These are phyloP conservation scores for Pichia thaimueangensis DNA, from an alignment of 805 yeast species.

Conservation along the genomic window DNA sequence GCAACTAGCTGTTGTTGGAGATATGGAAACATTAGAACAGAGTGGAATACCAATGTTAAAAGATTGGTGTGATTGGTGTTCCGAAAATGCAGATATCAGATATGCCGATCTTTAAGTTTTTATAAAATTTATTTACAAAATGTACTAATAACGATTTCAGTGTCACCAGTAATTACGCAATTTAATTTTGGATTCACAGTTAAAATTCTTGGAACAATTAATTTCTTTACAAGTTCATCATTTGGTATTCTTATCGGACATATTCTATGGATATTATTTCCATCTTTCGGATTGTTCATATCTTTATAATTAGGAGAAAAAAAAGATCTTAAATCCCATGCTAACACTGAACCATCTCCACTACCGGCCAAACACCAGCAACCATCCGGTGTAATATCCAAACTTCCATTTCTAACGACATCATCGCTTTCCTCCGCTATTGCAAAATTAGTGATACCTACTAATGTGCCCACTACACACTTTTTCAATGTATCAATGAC, in stretches of 20 bases:
- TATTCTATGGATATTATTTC: neutral
- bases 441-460: constrained; percentile 40
- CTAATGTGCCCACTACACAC: constrained; percentile 27
- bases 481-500: constrained; percentile 31
- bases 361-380: constrained; percentile 54
- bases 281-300: neutral
- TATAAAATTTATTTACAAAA: neutral
- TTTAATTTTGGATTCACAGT: constrained; percentile 57
- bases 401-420: constrained; percentile 48
- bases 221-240: neutral
- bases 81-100: constrained; percentile 56
- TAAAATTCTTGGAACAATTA: constrained; percentile 40
- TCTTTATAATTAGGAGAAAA: too few species aligned
- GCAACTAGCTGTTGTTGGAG: constrained; percentile 82
- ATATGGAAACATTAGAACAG: constrained; percentile 59
- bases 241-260: constrained; percentile 8
- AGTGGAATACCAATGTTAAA: constrained; percentile 44
- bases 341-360: constrained; percentile 43
- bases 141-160: constrained; percentile 39
- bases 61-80: constrained; percentile 67
- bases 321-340: constrained; percentile 40
- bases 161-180: constrained; percentile 61
- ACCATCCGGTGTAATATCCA: constrained; percentile 65
- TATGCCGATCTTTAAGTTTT: constrained; percentile 48
- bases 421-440: constrained; percentile 10